Percentiles rank a stretch among this genome's conserved stretches.
Evolutionary conservation across 768 basidiomycete genomes (phyloP).

Genomic region (Lentinula lateritia): DNA sequence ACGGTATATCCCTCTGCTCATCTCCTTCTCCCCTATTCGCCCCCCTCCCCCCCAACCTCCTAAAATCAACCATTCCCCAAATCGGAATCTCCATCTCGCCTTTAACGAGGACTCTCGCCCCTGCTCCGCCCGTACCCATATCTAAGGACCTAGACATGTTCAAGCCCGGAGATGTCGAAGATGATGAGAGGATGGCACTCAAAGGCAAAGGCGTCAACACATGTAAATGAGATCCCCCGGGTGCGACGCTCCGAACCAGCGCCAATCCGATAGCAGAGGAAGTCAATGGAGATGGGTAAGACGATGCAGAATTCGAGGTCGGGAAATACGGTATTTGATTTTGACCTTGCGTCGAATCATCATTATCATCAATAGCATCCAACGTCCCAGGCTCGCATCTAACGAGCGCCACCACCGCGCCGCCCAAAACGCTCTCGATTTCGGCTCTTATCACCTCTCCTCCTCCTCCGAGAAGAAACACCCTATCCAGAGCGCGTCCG

Average conservation of each 20-base stretch:
- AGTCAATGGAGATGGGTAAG: conserved; percentile 48
- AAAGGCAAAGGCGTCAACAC: conserved; percentile 75
- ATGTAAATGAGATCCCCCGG: conserved; percentile 48
- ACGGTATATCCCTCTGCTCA: conserved; percentile 58
- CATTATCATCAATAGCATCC: conserved; percentile 14
- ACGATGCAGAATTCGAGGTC: conserved; percentile 15
- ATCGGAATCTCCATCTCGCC: conserved; percentile 87
- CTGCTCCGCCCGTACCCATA: neutral
- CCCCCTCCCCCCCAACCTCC: conserved; percentile 23
- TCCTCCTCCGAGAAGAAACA: conserved; percentile 62
- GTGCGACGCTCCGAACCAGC: conserved; percentile 55
- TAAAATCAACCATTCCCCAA: conserved; percentile 81
- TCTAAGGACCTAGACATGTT: too few relatives aligned
- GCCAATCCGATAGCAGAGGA: conserved; percentile 75
- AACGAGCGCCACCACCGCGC: conserved; percentile 75
- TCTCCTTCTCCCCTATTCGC: conserved; percentile 37
- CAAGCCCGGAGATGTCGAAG: conserved; percentile 24
- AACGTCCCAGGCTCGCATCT: conserved; percentile 39
- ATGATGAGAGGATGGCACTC: neutral
- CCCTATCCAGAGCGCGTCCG: conserved; percentile 47
- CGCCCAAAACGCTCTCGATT: conserved; percentile 67
- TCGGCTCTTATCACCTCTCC: conserved; percentile 67
- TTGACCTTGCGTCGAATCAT: neutral
- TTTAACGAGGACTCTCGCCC: conserved; percentile 58
- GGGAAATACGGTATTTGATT: conserved; percentile 49